These are phyloP conservation scores for Pythium coloratum DNA, from an alignment of 352 stramenopile species.

Conservation along the genomic window DNA sequence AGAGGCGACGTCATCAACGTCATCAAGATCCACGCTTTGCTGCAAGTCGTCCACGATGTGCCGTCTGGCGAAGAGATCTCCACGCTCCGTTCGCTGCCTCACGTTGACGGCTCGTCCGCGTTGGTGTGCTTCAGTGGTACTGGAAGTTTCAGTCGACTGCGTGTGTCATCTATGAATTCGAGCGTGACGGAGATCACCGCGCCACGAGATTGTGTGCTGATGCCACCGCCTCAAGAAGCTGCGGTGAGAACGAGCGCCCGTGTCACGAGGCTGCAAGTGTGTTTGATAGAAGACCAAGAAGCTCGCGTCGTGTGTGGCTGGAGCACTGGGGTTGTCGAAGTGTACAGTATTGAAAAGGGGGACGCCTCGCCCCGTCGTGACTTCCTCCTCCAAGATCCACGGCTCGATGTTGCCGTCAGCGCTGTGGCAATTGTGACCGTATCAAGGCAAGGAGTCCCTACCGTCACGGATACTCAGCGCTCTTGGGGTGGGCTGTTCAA, in stretches of 20 bases:
- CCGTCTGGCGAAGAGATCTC: constrained; percentile 27
- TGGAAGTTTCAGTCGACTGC: constrained; percentile 1
- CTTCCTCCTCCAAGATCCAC: constrained; percentile 46
- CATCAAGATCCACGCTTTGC: constrained; percentile 58
- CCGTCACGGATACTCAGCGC: not conserved
- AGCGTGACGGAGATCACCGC: constrained; percentile 15
- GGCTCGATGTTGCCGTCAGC: constrained; percentile 42
- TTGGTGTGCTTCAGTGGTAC: constrained; percentile 27
- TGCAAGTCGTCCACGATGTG: constrained; percentile 33
- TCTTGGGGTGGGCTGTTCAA: constrained; percentile 23
- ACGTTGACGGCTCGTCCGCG: constrained; percentile 25
- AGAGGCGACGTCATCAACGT: constrained; percentile 59
- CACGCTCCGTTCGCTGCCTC: constrained; percentile 17
- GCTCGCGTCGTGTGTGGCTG: constrained; percentile 48
- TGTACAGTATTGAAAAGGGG: constrained; percentile 30
- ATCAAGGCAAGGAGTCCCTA: not conserved
- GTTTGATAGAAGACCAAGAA: not conserved
- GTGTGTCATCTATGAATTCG: constrained; percentile 10
- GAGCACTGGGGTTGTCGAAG: constrained; percentile 49
- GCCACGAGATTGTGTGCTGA: constrained; percentile 6
- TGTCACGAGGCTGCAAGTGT: constrained; percentile 15
- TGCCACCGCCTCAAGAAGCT: not conserved
- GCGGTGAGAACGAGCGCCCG: not conserved
- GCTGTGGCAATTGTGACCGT: constrained; percentile 24
- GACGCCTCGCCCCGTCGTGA: constrained; percentile 21